Evolutionary conservation across 1,139 yeast genomes (phyloP), one percentile per base, ranked within the genome.

Genomic region (Candida tunisiensis): DNA sequence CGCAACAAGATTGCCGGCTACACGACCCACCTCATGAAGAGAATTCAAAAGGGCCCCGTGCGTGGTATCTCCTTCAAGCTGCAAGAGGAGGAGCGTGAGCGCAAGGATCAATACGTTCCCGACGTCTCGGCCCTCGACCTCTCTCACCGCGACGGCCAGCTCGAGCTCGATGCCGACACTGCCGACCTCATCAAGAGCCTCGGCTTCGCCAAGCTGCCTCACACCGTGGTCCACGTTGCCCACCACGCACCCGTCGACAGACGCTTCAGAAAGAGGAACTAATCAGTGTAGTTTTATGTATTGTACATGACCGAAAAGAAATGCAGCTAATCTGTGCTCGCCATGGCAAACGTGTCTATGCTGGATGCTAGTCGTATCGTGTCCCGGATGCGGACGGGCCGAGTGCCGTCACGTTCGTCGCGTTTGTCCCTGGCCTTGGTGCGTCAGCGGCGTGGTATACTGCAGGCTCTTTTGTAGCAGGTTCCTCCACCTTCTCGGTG

Each of bases 1-100:
- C 88, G 98, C 75, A 91, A 91, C 91, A 88, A 88, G 83, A 91
- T 88, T 60, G 98, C 99, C 62, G 99, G 99, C 63, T 88, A 85
- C 93, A 88, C 98, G 68, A 88, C 98, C 59, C 99, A 88, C 69
- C 77, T 88, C 68, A 91, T 88, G 98, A 85, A 82, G 77, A 85
- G 99, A 74, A 88, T 88, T 60, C 98, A 91, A 70, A 88, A 88
- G 75, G 99, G 99, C 60, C 98, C 99, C 72, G 99, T 88, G 54
- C 85, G 96, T 77, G 99, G 99, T 73, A 91, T 88, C 53, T 88
- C 98, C 55, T 88, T 88, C 94, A 91, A 91, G 70, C 82, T 88
- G 60, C 99, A 88, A 74, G 99, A 88, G 72, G 99, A 88, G 71
- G 99, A 91, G 75, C 88, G 98, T 77, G 99, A 91, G 72, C 80